Percentiles rank a stretch among this genome's conserved stretches.
phyloP scores from a whole-genome alignment of 176 grass and related monocot genomes.

The Secale cereale region DNA sequence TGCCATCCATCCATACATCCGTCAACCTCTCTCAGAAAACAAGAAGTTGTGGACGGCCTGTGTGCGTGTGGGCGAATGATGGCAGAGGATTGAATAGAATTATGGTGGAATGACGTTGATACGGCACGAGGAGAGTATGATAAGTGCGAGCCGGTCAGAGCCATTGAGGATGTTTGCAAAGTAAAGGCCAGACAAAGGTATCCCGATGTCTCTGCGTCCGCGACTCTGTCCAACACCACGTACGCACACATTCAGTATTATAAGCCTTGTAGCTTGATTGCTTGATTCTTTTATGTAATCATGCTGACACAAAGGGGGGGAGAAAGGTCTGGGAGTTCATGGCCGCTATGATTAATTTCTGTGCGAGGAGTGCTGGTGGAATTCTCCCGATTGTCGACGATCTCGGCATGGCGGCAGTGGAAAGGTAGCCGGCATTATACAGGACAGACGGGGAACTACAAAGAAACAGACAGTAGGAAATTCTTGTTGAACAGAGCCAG shows the following conservation, averaged over 20 bases:
- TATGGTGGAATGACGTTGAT: constrained; percentile 28
- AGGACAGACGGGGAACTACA: background rate
- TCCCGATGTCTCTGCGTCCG: constrained; percentile 22
- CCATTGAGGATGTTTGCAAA: constrained; percentile 41
- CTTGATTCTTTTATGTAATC: constrained; percentile 44
- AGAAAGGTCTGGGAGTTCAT: constrained; percentile 31
- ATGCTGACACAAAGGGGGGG: constrained; percentile 36
- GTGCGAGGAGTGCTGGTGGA: background rate
- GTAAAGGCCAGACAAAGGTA: constrained; percentile 49
- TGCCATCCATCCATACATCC: background rate
- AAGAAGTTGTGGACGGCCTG: background rate
- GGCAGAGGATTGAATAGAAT: constrained; percentile 8
- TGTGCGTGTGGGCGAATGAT: background rate
- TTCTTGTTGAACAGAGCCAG: background rate
- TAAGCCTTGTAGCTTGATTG: constrained; percentile 34
- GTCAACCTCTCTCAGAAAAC: background rate
- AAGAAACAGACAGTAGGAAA: background rate
- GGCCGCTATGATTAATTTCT: constrained; percentile 32
- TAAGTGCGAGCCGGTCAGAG: constrained; percentile 22
- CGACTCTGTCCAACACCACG: constrained; percentile 29
- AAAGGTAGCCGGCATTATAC: background rate
- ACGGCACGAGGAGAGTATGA: constrained; percentile 43
- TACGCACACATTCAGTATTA: background rate
- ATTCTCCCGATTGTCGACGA: background rate
- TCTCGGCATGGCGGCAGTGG: background rate